These are phyloP conservation scores for Diophrys appendiculata DNA, from an alignment of 73 alveolate species.

Conservation along the genomic window DNA sequence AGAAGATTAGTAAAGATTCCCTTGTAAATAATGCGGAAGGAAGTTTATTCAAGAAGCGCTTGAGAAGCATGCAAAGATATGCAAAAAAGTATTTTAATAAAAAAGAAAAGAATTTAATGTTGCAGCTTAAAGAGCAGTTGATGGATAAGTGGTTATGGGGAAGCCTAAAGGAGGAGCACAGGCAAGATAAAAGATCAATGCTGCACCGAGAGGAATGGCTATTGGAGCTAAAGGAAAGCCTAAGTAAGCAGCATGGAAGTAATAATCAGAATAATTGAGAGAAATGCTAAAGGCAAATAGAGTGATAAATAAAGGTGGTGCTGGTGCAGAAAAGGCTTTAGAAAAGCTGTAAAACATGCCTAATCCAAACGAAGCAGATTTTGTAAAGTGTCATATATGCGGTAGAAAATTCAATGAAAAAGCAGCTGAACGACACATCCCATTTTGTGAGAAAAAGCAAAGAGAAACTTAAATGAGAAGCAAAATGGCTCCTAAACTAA, in stretches of 20 bases:
- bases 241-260: slow-evolving; percentile 43
- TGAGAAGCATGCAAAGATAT: slow-evolving; percentile 65
- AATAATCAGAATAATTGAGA: slow-evolving; percentile 53
- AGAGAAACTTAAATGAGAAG: slow-evolving; percentile 44
- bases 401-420: slow-evolving; percentile 74
- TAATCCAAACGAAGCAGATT: slow-evolving; percentile 18
- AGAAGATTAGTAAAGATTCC: slow-evolving; percentile 20
- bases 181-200: slow-evolving; percentile 4
- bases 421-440: slow-evolving; percentile 79
- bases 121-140: slow-evolving; percentile 34
- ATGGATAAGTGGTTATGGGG: slow-evolving; percentile 22
- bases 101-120: slow-evolving; percentile 69
- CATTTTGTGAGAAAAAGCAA: slow-evolving; percentile 63
- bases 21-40: slow-evolving; percentile 63
- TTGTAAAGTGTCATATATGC: slow-evolving; percentile 48
- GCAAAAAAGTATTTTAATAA: slow-evolving; percentile 72
- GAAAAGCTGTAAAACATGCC: slow-evolving; percentile 14
- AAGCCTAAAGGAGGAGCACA: slow-evolving; percentile 18
- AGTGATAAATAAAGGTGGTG: slow-evolving; percentile 16
- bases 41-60: slow-evolving; percentile 59
- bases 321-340: neutral
- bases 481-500: neutral
- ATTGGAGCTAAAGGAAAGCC: slow-evolving; percentile 14
- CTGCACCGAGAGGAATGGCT: slow-evolving; percentile 25
- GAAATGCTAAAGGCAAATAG: slow-evolving; percentile 63